Evolutionary conservation across 2,329 filamentous ascomycete genomes (phyloP), one percentile per base, ranked within the genome.

Genomic region (Ophiostoma perfectum): DNA sequence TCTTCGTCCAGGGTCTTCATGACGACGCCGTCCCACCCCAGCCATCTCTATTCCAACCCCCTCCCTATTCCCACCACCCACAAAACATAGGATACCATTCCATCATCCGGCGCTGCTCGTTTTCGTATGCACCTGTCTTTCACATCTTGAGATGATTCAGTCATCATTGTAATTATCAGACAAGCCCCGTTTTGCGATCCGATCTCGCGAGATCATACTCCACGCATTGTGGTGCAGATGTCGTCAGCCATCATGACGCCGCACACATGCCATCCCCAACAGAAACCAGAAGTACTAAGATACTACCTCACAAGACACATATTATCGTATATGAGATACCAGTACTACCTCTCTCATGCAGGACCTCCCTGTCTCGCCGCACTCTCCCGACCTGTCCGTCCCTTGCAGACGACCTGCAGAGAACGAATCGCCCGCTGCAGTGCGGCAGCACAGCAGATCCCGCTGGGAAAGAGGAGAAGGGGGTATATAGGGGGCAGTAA

Each of bases 401-500:
- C 65, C 68, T 67, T 67, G 65, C 68, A 67, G 68, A 2, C 27
- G 39, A 18, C 62, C 49, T 55, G 49, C 49, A 55, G 49, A 41
- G 55, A 60, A 60, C 44, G 18, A 62, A 63, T 45, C 58, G 67
- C n/a, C 65, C 41, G 60, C 68, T 65, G 68, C 65, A 67, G 68
- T 69, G 65, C 65, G 58, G 67, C 58, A 47, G 67, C 67, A 68
- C 67, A 66, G 67, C 67, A 68, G 64, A 66, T 68, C 55, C 27
- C 27, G 27, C 27, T 27, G 27, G 27, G 27, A 27, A 27, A 27
- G 27, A 27, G 27, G 27, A 27, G 27, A 27, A 27, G 27, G 27
- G 18, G n/a, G 16, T 44, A 55, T 55, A 55, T n/a, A 55, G 49
- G 47, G 49, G 18, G 27, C 18, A 18, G 18, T 55, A 12, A 9